Evolutionary conservation across 805 yeast genomes (phyloP).

Genomic region (Metschnikowia kunwiensis): DNA sequence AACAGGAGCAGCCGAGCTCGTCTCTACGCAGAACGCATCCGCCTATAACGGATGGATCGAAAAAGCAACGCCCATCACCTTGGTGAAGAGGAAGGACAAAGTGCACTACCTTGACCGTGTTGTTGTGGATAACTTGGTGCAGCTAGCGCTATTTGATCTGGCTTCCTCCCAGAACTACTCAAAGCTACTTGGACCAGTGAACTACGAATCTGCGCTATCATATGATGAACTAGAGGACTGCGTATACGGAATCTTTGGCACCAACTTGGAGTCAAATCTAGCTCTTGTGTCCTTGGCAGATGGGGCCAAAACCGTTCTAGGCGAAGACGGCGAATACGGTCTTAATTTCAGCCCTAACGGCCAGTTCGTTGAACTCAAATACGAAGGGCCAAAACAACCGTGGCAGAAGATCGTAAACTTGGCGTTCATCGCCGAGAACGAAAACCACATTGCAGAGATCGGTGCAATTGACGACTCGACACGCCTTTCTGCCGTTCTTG

Average conservation of each 20-base stretch:
- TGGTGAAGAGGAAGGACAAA: constrained; percentile 9
- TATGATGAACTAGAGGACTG: constrained; percentile 18
- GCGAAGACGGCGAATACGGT: constrained; percentile 16
- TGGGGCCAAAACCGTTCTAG: constrained; percentile 2
- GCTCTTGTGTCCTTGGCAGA: constrained; percentile 6
- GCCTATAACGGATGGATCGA: constrained; percentile 25
- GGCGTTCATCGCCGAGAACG: constrained; percentile 15
- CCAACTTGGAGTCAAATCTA: constrained; percentile 15
- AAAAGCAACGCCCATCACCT: constrained; percentile 16
- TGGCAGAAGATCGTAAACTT: constrained; percentile 25
- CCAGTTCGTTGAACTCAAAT: constrained; percentile 22
- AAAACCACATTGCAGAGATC: constrained; percentile 9
- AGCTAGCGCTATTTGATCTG: constrained; percentile 21
- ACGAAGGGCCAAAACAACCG: constrained; percentile 24
- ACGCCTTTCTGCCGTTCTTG: constrained; percentile 18
- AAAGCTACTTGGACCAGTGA: constrained; percentile 18
- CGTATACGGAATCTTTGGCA: constrained; percentile 18
- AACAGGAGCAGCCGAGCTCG: constrained; percentile 1
- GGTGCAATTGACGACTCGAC: constrained; percentile 21
- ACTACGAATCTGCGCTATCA: constrained; percentile 16
- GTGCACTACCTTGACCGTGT: constrained; percentile 23
- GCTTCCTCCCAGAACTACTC: constrained; percentile 16
- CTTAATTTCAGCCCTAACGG: constrained; percentile 22
- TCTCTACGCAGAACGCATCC: constrained; percentile 12
- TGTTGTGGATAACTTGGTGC: constrained; percentile 18